Evolutionary conservation across 352 stramenopile genomes (phyloP).

Genomic region (Phytopythium vexans): DNA sequence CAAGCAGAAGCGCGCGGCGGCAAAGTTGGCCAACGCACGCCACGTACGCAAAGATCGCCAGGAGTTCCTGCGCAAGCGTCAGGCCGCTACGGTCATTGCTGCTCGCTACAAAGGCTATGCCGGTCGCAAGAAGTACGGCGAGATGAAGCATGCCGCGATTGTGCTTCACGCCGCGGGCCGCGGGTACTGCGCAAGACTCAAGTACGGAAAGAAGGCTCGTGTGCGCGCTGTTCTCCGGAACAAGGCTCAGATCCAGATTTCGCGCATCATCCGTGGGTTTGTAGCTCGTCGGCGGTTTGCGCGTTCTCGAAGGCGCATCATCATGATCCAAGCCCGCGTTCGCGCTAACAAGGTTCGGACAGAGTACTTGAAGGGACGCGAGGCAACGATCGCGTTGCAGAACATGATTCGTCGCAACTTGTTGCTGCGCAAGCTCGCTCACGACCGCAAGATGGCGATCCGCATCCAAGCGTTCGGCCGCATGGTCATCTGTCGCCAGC

Average conservation of each 20-base stretch:
- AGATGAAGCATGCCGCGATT: constrained; percentile 75
- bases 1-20: constrained; percentile 64
- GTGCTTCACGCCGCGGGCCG: constrained; percentile 73
- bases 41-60: constrained; percentile 64
- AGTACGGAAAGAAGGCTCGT: constrained; percentile 86
- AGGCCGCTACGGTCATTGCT: constrained; percentile 63
- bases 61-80: constrained; percentile 62
- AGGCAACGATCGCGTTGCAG: constrained; percentile 86
- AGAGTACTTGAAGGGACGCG: constrained; percentile 81
- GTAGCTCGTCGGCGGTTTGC: constrained; percentile 57
- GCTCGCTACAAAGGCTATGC: constrained; percentile 74
- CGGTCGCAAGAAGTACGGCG: constrained; percentile 50
- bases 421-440: constrained; percentile 72
- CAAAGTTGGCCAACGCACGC: constrained; percentile 64
- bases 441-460: constrained; percentile 86
- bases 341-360: constrained; percentile 85
- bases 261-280: constrained; percentile 69
- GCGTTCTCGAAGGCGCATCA: constrained; percentile 49
- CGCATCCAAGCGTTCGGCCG: constrained; percentile 79
- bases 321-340: constrained; percentile 87
- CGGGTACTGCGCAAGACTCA: constrained; percentile 76
- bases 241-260: constrained; percentile 77
- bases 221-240: constrained; percentile 67
- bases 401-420: constrained; percentile 84
- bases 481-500: constrained; percentile 76